Evolutionary conservation across 495 filamentous ascomycete species (phyloP).

Genomic region (Aspergillus kassunensis): DNA sequence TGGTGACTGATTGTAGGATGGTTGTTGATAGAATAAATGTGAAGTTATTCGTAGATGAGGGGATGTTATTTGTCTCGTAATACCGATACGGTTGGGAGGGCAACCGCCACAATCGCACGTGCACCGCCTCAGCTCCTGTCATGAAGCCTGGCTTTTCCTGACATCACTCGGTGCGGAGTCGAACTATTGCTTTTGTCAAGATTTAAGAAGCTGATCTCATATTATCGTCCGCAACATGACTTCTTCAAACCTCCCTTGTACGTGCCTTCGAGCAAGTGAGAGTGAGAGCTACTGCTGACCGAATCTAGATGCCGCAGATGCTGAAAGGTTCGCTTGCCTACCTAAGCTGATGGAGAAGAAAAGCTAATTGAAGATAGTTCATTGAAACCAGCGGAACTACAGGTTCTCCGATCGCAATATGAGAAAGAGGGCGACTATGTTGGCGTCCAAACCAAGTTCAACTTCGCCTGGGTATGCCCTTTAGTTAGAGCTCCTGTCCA

Average conservation of each 20-base stretch:
- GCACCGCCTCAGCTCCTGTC: slow-evolving; percentile 40
- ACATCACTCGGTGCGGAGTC: background rate
- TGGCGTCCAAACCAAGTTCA: slow-evolving; percentile 97
- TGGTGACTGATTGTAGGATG: slow-evolving; percentile 40
- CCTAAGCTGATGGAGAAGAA: background rate
- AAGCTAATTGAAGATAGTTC: slow-evolving; percentile 51
- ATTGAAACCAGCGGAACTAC: slow-evolving; percentile 81
- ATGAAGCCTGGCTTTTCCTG: slow-evolving; percentile 2
- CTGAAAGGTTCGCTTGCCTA: slow-evolving; percentile 72
- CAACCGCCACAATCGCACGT: slow-evolving; percentile 40
- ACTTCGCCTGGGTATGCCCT: slow-evolving; percentile 86
- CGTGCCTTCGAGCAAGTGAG: slow-evolving; percentile 25
- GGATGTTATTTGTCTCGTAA: slow-evolving; percentile 18
- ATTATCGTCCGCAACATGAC: slow-evolving; percentile 41
- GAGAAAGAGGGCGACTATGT: slow-evolving; percentile 96
- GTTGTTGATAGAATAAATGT: background rate
- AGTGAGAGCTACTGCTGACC: slow-evolving; percentile 14
- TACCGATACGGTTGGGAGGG: slow-evolving; percentile 40
- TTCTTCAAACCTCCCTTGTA: slow-evolving; percentile 65
- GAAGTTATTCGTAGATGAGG: slow-evolving; percentile 3
- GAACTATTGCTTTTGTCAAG: background rate
- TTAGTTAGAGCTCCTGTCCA: background rate
- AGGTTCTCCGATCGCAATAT: slow-evolving; percentile 87
- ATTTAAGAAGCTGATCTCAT: background rate
- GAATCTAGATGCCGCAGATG: slow-evolving; percentile 85